Base-by-base conservation (phyloP, 73 alveolate genomes). In the Diophrys sp. region DNA sequence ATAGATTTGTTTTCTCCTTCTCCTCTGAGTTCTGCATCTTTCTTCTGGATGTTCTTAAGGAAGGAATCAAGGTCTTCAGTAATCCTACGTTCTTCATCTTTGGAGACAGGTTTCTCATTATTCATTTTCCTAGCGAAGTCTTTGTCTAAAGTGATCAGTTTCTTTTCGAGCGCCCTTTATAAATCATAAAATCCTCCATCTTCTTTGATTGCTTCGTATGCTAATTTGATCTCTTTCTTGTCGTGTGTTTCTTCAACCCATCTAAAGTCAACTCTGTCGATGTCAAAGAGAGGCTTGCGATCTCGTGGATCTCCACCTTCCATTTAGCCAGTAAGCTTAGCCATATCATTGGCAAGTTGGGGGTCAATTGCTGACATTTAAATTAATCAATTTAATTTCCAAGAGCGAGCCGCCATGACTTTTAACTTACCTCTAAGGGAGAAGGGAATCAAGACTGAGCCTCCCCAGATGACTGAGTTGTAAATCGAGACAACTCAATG, bases 401-500 rank as follows among this genome's bases (percentile, higher is more conserved):
- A 93, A 68, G 98, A 95, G 70, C 75, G 99, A 67, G 96, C 97
- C 26, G 95, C 98, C 23, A 91, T 94, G 71, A 90, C 98, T 29
- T 89, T 92, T 84, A 92, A 91, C 73, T 81, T 92, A 44, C 89
- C 95, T 54, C 67, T 96, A 29, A 92, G 96, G 79, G 99, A 95
- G 67, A 87, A 89, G 70, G 90, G 97, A 74, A 87, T 92, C 62
- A 89, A 95, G 78, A 94, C 98, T 24, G 97, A 91, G 31, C 98
- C 98, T 23, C 98, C 98, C 27, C 98, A 97, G 69, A 78, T 90
- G 56, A 79, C 95, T 32, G 83, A 82, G 30, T 85, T 91, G 88
- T 79, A 89, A 55, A 93, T 95, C 25, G 93, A 93, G 73, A 96
- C 96, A 69, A 96, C 99, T 67, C 98, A 98, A 81, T 98, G 99